Conservation (phyloP, 2,329 filamentous ascomycete species). For the Ceratocystis huliohia region DNA sequence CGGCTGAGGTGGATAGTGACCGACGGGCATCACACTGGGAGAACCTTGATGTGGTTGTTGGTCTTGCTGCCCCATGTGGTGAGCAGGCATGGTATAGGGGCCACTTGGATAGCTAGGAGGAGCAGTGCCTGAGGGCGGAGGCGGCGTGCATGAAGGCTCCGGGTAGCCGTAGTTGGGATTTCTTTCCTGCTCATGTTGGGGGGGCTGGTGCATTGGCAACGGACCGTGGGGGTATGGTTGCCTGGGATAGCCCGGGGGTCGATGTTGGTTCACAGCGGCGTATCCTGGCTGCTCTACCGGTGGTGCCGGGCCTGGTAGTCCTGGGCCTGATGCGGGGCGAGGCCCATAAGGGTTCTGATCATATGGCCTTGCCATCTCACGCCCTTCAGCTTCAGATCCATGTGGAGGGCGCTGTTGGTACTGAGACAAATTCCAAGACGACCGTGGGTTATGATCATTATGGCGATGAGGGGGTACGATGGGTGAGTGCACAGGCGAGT, state of each 20-base stretch:
- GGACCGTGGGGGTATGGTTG: neutral
- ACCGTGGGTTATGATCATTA: neutral
- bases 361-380: neutral
- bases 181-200: neutral
- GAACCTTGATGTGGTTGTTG: neutral
- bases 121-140: neutral
- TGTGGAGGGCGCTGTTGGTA: neutral
- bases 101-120: neutral
- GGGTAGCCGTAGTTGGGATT: neutral
- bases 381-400: neutral
- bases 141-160: neutral
- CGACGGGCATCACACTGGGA: neutral
- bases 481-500: neutral
- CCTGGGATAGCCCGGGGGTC: neutral
- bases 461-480: neutral
- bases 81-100: conserved; percentile 3
- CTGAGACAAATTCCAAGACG: neutral
- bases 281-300: neutral
- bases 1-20: neutral
- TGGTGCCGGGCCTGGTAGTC: neutral
- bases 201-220: neutral
- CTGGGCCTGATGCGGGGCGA: neutral
- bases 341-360: neutral
- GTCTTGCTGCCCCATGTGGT: neutral
- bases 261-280: neutral